Evolutionary conservation across 106 monocot genomes (phyloP), one percentile per base, ranked within the genome.

Genomic region (Dioscorea dumetorum): DNA sequence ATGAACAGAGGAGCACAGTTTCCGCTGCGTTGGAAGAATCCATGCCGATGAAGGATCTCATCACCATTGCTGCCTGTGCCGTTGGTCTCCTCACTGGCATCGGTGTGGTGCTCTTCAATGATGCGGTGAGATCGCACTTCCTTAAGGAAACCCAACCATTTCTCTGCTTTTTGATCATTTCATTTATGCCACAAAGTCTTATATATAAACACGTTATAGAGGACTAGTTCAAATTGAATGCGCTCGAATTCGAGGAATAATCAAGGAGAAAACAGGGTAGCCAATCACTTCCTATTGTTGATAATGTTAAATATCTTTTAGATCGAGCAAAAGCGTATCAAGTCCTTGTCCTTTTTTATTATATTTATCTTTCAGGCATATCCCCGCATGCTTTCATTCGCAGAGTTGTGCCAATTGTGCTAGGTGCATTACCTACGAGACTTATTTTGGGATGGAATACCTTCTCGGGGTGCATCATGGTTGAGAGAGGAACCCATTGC

Each of bases 351-450:
- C n/a, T n/a, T n/a, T 41, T 8, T 41, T 41, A 41, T 41, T 10
- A 41, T 41, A 41, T 8, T 41, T 28, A 41, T 41, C 41, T 41
- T 41, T 41, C 6, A 8, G 41, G 10, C 10, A 6, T 41, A 41
- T 41, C 41, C 41, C 28, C 5, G 10, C 41, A 41, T 41, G 41
- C 10, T 41, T 6, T 41, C 41, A 41, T 10, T 41, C 10, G 41
- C 5, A 41, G 10, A 41, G 41, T 41, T 41, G 41, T 41, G 41
- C 32, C 15, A 22, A 33, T 65, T 41, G 49, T 32, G 49, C 14
- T 76, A 94, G 94, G 94, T 94, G 33, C 91, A 91, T 71, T 88
- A 86, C 64, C 72, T 95, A 71, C 71, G 85, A 22, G 91, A 95
- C 33, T 52, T 91, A 49, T 86, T 86, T 63, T 95, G 95, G 91